These are phyloP conservation scores for Voacanga thouarsii DNA, from an alignment of 257 asterid species.

Conservation along the genomic window DNA sequence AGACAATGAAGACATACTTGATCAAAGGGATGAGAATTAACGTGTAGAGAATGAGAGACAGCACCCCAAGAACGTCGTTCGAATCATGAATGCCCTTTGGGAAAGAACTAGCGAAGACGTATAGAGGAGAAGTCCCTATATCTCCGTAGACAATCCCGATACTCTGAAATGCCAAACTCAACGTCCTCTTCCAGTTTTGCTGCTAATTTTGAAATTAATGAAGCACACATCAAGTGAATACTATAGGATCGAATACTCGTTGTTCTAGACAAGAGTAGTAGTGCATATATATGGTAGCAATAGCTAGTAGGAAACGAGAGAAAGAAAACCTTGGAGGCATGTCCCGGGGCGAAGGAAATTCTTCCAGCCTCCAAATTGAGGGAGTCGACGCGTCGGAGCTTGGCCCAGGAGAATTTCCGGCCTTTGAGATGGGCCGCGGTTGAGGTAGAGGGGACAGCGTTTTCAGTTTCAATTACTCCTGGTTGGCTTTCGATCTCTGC, in stretches of 20 bases:
- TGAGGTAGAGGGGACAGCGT: not conserved
- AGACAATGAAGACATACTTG: slow-evolving; percentile 65
- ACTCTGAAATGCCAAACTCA: slow-evolving; percentile 71
- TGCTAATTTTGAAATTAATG: not conserved
- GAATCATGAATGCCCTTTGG: slow-evolving; percentile 33
- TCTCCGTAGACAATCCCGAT: slow-evolving; percentile 81
- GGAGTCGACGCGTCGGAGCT: slow-evolving; percentile 37
- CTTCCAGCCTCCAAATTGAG: slow-evolving; percentile 44
- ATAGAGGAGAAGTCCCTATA: slow-evolving; percentile 80
- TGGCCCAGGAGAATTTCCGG: slow-evolving; percentile 41
- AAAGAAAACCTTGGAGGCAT: slow-evolving; percentile 21
- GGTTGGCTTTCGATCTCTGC: not conserved
- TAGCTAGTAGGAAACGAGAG: not conserved
- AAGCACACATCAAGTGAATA: not conserved
- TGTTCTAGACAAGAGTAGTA: not conserved
- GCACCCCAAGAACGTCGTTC: slow-evolving; percentile 55
- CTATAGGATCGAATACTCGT: no score
- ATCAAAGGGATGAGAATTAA: slow-evolving; percentile 54
- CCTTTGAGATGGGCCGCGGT: slow-evolving; percentile 14
- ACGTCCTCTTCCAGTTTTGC: slow-evolving; percentile 42
- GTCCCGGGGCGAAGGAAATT: slow-evolving; percentile 20
- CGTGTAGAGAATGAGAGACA: slow-evolving; percentile 74
- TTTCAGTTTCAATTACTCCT: not conserved
- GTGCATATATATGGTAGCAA: not conserved
- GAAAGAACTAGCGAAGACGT: slow-evolving; percentile 59